phyloP scores from a whole-genome alignment of 805 yeast species.

The Crinitomyces ghanaensis region DNA sequence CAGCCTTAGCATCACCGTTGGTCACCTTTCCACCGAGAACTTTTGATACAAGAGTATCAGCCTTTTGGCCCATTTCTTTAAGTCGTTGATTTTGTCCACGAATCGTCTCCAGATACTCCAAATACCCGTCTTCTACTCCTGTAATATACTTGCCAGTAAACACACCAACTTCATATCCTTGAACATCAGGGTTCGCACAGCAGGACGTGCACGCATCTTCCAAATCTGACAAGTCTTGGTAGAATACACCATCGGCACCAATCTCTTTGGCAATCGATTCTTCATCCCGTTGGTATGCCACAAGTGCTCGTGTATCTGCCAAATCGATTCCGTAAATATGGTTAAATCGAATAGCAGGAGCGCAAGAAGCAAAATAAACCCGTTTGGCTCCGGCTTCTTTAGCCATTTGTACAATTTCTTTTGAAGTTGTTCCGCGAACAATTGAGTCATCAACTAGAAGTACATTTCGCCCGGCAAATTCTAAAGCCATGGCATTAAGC shows the following conservation, averaged over 20 bases:
- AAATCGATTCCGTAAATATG: slow-evolving; percentile 96
- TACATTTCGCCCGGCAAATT: slow-evolving; percentile 75
- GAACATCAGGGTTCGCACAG: slow-evolving; percentile 36
- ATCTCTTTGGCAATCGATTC: slow-evolving; percentile 64
- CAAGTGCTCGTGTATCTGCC: slow-evolving; percentile 89
- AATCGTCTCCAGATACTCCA: slow-evolving; percentile 69
- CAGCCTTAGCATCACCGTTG: slow-evolving; percentile 60
- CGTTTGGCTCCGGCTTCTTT: slow-evolving; percentile 92
- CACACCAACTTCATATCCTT: slow-evolving; percentile 87
- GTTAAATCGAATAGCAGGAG: slow-evolving; percentile 94
- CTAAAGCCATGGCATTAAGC: slow-evolving; percentile 91
- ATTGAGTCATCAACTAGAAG: slow-evolving; percentile 92
- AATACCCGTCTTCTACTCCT: slow-evolving; percentile 78
- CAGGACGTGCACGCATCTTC: slow-evolving; percentile 77
- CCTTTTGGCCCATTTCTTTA: slow-evolving; percentile 35
- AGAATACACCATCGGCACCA: slow-evolving; percentile 86
- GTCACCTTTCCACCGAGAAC: too few species aligned
- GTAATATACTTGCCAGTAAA: slow-evolving; percentile 91
- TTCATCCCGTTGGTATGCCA: slow-evolving; percentile 70
- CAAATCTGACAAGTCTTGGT: slow-evolving; percentile 76
- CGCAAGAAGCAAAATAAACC: slow-evolving; percentile 94
- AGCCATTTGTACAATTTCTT: slow-evolving; percentile 97
- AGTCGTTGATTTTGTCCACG: slow-evolving; percentile 65
- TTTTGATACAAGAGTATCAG: slow-evolving; percentile 27
- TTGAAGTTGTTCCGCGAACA: slow-evolving; percentile 95